Percentiles rank a stretch among this genome's conserved stretches.
Conservation (phyloP, 805 yeast species). For the Scheffersomyces spartinae region DNA sequence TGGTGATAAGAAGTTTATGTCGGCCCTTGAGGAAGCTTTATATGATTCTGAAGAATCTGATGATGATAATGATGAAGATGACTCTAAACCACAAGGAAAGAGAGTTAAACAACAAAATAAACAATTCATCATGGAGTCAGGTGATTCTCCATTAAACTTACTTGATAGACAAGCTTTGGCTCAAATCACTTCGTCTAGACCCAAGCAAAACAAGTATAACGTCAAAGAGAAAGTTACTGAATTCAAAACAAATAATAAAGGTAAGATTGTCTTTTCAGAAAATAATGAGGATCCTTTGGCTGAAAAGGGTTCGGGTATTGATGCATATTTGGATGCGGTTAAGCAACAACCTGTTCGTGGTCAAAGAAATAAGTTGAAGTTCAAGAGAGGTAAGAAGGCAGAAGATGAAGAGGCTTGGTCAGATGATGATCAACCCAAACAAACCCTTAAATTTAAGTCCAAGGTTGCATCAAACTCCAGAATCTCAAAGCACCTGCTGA, state of each 20-base stretch:
- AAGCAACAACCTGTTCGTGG: constrained; percentile 90
- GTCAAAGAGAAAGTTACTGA: constrained; percentile 32
- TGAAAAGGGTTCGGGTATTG: constrained; percentile 48
- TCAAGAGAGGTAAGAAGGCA: constrained; percentile 50
- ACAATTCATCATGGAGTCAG: constrained; percentile 69
- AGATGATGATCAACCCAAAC: constrained; percentile 27
- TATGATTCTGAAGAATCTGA: constrained; percentile 62
- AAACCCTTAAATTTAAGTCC: constrained; percentile 5
- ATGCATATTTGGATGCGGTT: constrained; percentile 91
- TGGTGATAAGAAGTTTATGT: constrained; percentile 42
- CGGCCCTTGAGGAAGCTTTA: constrained; percentile 88
- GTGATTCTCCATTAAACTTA: constrained; percentile 75
- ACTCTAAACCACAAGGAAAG: constrained; percentile 16
- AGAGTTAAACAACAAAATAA: constrained; percentile 22
- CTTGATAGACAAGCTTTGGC: constrained; percentile 77
- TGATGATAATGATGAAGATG: constrained; percentile 44
- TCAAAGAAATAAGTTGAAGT: constrained; percentile 83
- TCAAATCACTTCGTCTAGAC: constrained; percentile 81
- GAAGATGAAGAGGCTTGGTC: constrained; percentile 39
- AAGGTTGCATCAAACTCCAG: constrained; percentile 11
- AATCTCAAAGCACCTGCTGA: constrained; percentile 24
- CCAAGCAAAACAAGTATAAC: constrained; percentile 46
- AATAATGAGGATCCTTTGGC: constrained; percentile 24
- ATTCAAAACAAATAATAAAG: constrained; percentile 47
- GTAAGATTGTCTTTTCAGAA: constrained; percentile 58